Evolutionary conservation across 2,329 filamentous ascomycete species (phyloP).

Genomic region (Mariannaea sp.): DNA sequence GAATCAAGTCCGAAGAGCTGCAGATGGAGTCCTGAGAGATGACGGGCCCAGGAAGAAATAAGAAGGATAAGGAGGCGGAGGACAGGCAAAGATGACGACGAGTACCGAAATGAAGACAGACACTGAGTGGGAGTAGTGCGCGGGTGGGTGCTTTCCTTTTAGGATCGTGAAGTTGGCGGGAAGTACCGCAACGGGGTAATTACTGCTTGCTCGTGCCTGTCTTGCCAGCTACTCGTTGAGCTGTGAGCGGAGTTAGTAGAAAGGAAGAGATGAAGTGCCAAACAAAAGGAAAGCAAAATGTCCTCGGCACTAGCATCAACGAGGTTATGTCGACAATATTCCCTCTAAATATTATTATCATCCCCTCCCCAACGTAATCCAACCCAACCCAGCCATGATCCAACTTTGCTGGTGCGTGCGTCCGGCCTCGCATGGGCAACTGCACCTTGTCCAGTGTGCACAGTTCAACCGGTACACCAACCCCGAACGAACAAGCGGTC

Average conservation of each 20-base stretch:
- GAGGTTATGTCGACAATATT: slow-evolving; percentile 3
- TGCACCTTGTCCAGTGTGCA: slow-evolving; percentile 9
- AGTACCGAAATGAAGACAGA: neutral
- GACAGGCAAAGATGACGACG: neutral
- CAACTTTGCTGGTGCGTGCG: slow-evolving; percentile 16
- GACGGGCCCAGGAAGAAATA: neutral
- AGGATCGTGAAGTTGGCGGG: too few species aligned
- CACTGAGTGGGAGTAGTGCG: too few species aligned
- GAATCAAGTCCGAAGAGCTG: neutral
- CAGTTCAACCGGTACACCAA: slow-evolving; percentile 5
- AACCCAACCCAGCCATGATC: slow-evolving; percentile 6
- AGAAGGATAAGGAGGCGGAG: neutral
- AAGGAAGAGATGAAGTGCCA: neutral
- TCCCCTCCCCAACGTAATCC: neutral
- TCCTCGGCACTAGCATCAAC: slow-evolving; percentile 1
- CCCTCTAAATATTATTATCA: slow-evolving; percentile 17
- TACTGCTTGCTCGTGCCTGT: slow-evolving; percentile 1
- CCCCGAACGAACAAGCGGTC: slow-evolving; percentile 16
- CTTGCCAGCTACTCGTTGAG: too few species aligned
- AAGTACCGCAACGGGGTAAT: neutral
- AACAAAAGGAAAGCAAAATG: too few species aligned
- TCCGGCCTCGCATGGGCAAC: slow-evolving; percentile 12
- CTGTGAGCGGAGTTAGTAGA: neutral
- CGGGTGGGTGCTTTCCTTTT: neutral
- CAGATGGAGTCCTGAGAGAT: slow-evolving; percentile 7